Evolutionary conservation across 1,139 yeast species (phyloP).

Genomic region (Pneumocystis wakefieldiae): DNA sequence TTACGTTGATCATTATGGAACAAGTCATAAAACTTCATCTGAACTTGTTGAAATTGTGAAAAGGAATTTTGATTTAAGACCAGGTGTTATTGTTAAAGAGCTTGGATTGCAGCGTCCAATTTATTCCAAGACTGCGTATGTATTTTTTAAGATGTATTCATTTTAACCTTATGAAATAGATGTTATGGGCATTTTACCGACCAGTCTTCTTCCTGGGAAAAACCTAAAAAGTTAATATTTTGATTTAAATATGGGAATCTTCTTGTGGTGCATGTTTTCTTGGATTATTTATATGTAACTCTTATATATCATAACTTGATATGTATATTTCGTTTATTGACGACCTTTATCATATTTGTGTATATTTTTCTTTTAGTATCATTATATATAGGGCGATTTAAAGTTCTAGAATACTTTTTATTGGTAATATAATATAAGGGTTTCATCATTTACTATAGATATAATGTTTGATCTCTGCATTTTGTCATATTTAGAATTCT

Average conservation of each 20-base stretch:
- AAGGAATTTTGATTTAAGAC: constrained; percentile 95
- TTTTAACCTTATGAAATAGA: constrained; percentile 30
- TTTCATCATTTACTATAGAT: too few relatives aligned
- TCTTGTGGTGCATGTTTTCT: not conserved
- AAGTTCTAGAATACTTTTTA: too few relatives aligned
- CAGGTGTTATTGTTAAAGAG: constrained; percentile 96
- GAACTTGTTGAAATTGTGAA: constrained; percentile 82
- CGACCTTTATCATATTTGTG: too few relatives aligned
- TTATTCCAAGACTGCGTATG: constrained; percentile 63
- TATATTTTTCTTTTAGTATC: too few relatives aligned
- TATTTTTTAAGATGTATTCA: not conserved
- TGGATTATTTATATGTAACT: not conserved
- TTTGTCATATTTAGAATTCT: too few relatives aligned
- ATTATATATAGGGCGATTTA: too few relatives aligned
- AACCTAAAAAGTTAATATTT: constrained; percentile 74
- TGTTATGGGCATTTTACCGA: constrained; percentile 98
- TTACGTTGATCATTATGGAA: constrained; percentile 95
- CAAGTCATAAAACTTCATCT: constrained; percentile 74
- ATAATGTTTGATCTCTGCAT: too few relatives aligned
- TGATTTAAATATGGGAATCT: constrained; percentile 27
- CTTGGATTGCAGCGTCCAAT: constrained; percentile 97
- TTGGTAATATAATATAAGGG: too few relatives aligned
- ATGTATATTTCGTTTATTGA: not conserved
- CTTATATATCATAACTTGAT: too few relatives aligned
- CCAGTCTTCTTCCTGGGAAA: constrained; percentile 98